Evolutionary conservation across 331 rosid genomes (phyloP), one percentile per base, ranked within the genome.

Genomic region (Pyracantha coccinea): DNA sequence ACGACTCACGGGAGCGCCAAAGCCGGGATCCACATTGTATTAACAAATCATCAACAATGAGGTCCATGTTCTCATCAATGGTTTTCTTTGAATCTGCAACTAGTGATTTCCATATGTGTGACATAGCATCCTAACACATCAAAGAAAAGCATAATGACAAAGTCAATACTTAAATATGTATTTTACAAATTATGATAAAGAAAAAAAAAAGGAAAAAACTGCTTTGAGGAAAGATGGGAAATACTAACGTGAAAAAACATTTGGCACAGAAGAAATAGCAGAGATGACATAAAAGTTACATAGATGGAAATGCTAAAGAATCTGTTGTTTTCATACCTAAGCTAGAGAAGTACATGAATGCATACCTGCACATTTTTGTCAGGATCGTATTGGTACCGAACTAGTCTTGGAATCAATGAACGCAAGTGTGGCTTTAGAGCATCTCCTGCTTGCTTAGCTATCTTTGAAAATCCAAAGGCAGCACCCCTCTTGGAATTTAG

Each of bases 311-410:
- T 29, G 29, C 38, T 41, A 27, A 35, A 44, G 71, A 77, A 57
- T 10, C 9, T 17, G 31, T 27, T 21, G 19, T n/a, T 71, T 21
- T 25, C 69, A 61, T 53, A 61, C 57, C 66, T 57, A 23, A 55
- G 25, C 62, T 11, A 69, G 16, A 28, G 29, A 29, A 33, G 35
- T 55, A 47, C 82, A 74, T 15, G 68, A 68, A 77, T 75, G 32
- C 70, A 23, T 80, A 92, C 99, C 97, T 92, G 99, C 84, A 92
- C 99, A 84, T 94, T 92, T 87, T 94, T 94, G 70, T 94, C 99
- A 78, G 99, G 99, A 81, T 94, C 99, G 68, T 90, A 94, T 77
- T 94, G 99, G 89, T 94, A 94, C 55, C 99, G 97, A 74, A 94
- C 88, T 76, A 94, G 99, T 83, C 99, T 87, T 32, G 99, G 99